phyloP scores from a whole-genome alignment of 2,329 filamentous ascomycete genomes.

The Pseudocercospora pini-densiflorae region DNA sequence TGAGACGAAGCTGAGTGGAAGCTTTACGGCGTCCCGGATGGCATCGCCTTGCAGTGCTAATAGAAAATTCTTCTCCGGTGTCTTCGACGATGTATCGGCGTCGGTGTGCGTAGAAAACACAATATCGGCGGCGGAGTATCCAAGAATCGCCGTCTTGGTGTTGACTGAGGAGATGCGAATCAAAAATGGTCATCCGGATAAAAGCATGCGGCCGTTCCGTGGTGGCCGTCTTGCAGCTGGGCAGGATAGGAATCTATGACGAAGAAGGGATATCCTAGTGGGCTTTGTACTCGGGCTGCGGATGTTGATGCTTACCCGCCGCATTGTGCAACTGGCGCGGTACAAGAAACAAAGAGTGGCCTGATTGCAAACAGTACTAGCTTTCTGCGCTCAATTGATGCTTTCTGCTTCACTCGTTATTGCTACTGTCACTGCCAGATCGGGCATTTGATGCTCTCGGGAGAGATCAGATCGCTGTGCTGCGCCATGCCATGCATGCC shows the following conservation, averaged over 20 bases:
- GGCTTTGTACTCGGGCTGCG: neutral
- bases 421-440: neutral
- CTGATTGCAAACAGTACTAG: constrained; percentile 4
- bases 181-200: neutral
- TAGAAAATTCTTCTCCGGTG: neutral
- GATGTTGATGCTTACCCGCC: constrained; percentile 7
- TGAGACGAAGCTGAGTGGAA: neutral
- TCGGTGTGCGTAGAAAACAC: neutral
- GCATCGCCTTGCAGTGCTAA: neutral
- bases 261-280: neutral
- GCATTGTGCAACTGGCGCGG: neutral
- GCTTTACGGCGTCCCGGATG: neutral
- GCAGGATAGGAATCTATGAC: neutral
- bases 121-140: neutral
- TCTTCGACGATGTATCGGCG: neutral
- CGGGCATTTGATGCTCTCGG: too few species aligned
- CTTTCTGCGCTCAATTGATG: neutral
- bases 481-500: neutral
- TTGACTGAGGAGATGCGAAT: neutral
- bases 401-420: neutral
- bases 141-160: neutral
- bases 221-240: neutral
- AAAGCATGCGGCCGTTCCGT: neutral
- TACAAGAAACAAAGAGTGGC: neutral
- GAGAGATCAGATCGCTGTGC: neutral